phyloP scores from a whole-genome alignment of 2,329 filamentous ascomycete genomes.

The Fusarium irregulare region DNA sequence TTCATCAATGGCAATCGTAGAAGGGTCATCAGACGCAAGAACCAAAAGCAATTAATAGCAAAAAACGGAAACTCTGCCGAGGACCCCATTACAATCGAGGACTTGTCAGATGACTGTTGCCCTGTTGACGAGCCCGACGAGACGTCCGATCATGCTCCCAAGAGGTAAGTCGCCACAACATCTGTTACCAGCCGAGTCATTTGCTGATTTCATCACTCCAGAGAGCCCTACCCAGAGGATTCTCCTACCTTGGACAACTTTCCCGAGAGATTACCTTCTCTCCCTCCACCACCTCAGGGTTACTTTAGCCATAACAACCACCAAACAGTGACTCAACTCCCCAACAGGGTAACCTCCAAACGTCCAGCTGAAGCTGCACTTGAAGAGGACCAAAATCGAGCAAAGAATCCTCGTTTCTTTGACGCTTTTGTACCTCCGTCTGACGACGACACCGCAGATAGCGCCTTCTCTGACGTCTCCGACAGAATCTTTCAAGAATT shows the following conservation, averaged over 20 bases:
- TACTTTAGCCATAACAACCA: not conserved
- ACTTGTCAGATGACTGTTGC: not conserved
- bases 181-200: not conserved
- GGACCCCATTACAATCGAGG: not conserved
- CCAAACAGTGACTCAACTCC: not conserved
- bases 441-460: not conserved
- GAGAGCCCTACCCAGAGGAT: not conserved
- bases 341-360: not conserved
- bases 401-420: conserved; percentile 6
- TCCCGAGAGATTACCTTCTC: not conserved
- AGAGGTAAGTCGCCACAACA: not conserved
- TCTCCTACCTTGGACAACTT: not conserved
- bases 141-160: not conserved
- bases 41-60: not conserved
- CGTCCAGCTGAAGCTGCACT: conserved; percentile 9
- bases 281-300: not conserved
- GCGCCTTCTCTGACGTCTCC: not conserved
- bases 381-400: not conserved
- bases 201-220: not conserved
- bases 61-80: not conserved
- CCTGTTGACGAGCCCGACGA: not conserved
- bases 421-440: not conserved
- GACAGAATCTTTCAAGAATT: not conserved
- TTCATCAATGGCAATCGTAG: not conserved
- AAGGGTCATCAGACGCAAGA: not conserved